Evolutionary conservation across 2,329 filamentous ascomycete genomes (phyloP).

Genomic region (Beauveria sp.): DNA sequence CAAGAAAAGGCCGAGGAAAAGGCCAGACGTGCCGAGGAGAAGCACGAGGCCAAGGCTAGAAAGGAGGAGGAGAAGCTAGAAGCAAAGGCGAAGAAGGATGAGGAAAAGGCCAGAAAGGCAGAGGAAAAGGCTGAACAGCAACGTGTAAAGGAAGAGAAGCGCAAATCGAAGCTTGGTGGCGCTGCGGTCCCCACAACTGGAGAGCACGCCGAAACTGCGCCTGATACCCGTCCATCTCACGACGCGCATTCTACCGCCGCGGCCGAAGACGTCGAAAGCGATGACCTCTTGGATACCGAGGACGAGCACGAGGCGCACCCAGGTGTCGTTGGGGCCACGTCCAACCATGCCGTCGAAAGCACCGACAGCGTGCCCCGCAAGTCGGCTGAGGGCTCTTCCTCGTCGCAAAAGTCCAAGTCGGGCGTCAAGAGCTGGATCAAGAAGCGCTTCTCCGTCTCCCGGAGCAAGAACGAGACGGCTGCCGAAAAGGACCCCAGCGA

Average conservation of each 20-base stretch:
- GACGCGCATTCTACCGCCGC: conserved; percentile 13
- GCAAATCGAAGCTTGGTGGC: conserved; percentile 28
- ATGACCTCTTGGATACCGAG: conserved; percentile 15
- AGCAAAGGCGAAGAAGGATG: conserved; percentile 31
- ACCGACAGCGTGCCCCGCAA: conserved; percentile 1
- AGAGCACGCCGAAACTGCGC: not conserved
- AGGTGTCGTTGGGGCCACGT: not conserved
- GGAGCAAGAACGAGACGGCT: conserved; percentile 30
- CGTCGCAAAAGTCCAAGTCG: conserved; percentile 22
- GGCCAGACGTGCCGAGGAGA: conserved; percentile 27
- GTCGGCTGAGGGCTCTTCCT: conserved; percentile 18
- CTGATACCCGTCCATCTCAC: not conserved
- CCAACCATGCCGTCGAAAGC: not conserved
- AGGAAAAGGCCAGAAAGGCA: conserved; percentile 22
- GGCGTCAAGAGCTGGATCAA: conserved; percentile 50
- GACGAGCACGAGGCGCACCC: conserved; percentile 13
- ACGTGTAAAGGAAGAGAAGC: conserved; percentile 44
- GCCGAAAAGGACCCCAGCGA: conserved; percentile 12
- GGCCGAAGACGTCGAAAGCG: conserved; percentile 3
- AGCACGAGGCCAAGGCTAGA: conserved; percentile 19
- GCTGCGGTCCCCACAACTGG: conserved; percentile 13
- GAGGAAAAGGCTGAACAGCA: conserved; percentile 44
- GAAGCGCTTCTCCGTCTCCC: conserved; percentile 36
- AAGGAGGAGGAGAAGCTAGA: conserved; percentile 22
- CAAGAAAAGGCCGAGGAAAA: conserved; percentile 32